A percentile compares a stretch with the other conserved stretches of the same genome.
Conservation (phyloP, 768 basidiomycete species). For the Auricularia sp. region DNA sequence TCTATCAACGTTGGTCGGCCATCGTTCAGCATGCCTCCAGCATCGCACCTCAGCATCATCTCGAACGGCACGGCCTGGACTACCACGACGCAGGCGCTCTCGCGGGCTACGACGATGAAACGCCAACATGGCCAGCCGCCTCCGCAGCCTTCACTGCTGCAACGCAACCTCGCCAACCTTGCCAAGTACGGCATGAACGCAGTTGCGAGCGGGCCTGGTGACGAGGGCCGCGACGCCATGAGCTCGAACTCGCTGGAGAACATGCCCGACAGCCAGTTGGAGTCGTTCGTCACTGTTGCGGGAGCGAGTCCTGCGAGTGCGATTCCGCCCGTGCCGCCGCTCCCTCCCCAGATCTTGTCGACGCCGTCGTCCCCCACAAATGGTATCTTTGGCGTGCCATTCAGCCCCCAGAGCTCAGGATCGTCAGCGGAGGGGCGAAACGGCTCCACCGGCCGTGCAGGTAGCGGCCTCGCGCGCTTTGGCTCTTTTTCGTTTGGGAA, state of each 20-base stretch:
- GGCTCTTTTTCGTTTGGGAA: neutral
- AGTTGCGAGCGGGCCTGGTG: constrained; percentile 68
- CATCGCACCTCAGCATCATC: neutral
- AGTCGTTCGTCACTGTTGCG: neutral
- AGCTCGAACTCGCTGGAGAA: neutral
- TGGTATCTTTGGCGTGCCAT: neutral
- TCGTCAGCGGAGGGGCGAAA: neutral
- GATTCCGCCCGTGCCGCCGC: neutral
- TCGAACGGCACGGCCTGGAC: neutral
- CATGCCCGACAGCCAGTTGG: neutral
- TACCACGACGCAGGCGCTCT: neutral
- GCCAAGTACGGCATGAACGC: constrained; percentile 77
- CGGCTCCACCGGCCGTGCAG: neutral
- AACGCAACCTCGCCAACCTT: constrained; percentile 71
- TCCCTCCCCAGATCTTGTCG: neutral
- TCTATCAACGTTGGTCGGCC: constrained; percentile 1
- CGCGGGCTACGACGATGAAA: neutral
- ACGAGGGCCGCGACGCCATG: constrained; percentile 17
- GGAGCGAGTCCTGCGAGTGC: neutral
- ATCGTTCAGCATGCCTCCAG: neutral
- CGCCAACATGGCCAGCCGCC: neutral
- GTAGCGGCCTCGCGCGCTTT: neutral
- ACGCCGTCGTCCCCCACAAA: neutral
- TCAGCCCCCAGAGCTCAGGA: neutral
- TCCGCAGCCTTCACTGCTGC: constrained; percentile 41